phyloP scores from a whole-genome alignment of 2,329 filamentous ascomycete species.

The Fusarium cicatricum region DNA sequence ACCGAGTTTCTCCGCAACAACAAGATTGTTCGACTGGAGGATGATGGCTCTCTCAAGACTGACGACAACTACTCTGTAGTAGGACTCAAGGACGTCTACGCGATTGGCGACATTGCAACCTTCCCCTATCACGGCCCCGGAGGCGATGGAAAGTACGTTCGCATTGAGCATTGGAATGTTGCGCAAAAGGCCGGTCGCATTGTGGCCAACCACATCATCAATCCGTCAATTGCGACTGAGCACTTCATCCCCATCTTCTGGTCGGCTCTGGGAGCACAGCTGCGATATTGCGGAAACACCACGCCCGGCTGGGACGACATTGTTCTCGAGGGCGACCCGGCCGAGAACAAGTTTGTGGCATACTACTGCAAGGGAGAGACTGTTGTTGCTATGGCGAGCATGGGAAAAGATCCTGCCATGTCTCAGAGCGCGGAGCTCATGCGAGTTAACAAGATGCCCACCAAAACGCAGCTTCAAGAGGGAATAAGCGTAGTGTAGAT shows the following conservation, averaged over 20 bases:
- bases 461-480: conserved; percentile 76
- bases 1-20: conserved; percentile 85
- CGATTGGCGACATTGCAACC: conserved; percentile 93
- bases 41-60: conserved; percentile 86
- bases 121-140: conserved; percentile 94
- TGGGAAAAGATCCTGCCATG: conserved; percentile 91
- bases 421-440: conserved; percentile 84
- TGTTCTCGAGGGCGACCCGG: conserved; percentile 78
- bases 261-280: conserved; percentile 88
- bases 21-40: conserved; percentile 71
- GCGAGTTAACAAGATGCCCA: conserved; percentile 81
- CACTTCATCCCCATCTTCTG: conserved; percentile 95
- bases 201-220: conserved; percentile 79
- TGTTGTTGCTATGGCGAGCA: conserved; percentile 88
- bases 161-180: conserved; percentile 99
- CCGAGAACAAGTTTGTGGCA: conserved; percentile 83
- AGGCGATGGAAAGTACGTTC: conserved; percentile 73
- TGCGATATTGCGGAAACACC: conserved; percentile 94
- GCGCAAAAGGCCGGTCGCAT: conserved; percentile 90
- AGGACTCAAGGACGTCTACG: conserved; percentile 84
- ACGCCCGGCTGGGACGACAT: conserved; percentile 83
- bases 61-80: conserved; percentile 81
- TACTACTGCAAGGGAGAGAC: conserved; percentile 89
- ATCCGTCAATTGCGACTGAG: conserved; percentile 67
- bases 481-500: conserved; percentile 62